phyloP scores from a whole-genome alignment of 176 grass and related monocot genomes.

The Musa acuminata region DNA sequence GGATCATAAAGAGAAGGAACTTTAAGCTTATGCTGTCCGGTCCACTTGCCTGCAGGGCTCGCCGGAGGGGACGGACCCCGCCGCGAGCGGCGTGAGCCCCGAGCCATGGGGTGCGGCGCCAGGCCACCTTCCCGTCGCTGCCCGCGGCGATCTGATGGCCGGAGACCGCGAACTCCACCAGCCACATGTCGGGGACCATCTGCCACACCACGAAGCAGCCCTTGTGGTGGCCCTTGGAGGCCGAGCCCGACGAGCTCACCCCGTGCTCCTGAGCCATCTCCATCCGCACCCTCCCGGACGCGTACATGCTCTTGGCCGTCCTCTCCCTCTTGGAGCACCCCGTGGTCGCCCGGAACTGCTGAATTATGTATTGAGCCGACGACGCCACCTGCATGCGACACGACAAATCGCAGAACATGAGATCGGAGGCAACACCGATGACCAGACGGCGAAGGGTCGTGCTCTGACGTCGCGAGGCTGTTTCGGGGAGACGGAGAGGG shows the following conservation, averaged over 20 bases:
- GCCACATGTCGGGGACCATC: slow-evolving; percentile 79
- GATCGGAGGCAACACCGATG: not conserved
- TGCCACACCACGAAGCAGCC: slow-evolving; percentile 97
- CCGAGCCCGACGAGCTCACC: not conserved
- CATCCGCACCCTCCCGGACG: slow-evolving; percentile 51
- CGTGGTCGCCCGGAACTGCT: slow-evolving; percentile 85
- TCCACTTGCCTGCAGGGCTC: slow-evolving; percentile 73
- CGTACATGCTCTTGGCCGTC: slow-evolving; percentile 82
- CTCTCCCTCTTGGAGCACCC: slow-evolving; percentile 64
- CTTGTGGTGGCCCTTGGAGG: slow-evolving; percentile 29
- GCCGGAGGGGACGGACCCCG: slow-evolving; percentile 73
- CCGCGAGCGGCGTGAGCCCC: slow-evolving; percentile 82
- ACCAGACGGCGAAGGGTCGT: not conserved
- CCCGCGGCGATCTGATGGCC: slow-evolving; percentile 77
- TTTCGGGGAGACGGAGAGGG: slow-evolving; percentile 56
- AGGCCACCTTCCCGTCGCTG: slow-evolving; percentile 79
- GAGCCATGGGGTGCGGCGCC: slow-evolving; percentile 91
- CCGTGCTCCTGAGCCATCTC: slow-evolving; percentile 44
- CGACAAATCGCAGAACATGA: not conserved
- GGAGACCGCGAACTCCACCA: slow-evolving; percentile 73
- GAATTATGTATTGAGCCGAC: slow-evolving; percentile 89
- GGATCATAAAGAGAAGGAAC: not conserved
- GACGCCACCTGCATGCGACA: slow-evolving; percentile 49
- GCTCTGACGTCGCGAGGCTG: slow-evolving; percentile 40
- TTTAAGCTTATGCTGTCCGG: not conserved